These are phyloP conservation scores for Potentilla sterilis DNA, from an alignment of 306 rosid species.

Conservation along the genomic window DNA sequence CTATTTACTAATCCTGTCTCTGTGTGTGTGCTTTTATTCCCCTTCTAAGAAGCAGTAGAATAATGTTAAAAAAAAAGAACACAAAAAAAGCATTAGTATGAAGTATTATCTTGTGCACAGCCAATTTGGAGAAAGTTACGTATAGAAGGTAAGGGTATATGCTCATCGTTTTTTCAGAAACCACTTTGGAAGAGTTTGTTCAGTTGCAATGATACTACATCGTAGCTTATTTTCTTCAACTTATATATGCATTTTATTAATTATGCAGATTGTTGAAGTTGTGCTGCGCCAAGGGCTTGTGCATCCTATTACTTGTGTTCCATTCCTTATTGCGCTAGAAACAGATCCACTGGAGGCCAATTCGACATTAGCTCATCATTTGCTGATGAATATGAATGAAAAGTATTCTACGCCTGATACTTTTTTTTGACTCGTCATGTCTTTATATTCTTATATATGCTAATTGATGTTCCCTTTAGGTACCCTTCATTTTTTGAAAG, in stretches of 20 bases:
- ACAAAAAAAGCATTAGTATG: background rate
- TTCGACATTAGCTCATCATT: constrained; percentile 86
- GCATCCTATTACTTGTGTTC: constrained; percentile 99
- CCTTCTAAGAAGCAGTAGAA: background rate
- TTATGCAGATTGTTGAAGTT: constrained; percentile 86
- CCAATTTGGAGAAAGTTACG: background rate
- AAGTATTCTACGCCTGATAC: constrained; percentile 50
- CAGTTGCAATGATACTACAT: background rate
- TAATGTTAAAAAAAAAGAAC: background rate
- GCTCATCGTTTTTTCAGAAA: background rate
- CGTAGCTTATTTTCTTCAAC: background rate
- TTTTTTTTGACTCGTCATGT: constrained; percentile 17
- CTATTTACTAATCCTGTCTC: constrained; percentile 13
- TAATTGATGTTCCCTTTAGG: constrained; percentile 60
- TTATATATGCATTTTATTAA: background rate
- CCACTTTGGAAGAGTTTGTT: background rate
- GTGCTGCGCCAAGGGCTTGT: constrained; percentile 99
- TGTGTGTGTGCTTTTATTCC: background rate
- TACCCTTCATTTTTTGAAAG: constrained; percentile 97
- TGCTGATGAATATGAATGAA: constrained; percentile 94
- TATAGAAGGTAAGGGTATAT: background rate
- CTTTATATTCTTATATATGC: constrained; percentile 14
- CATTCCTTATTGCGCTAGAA: constrained; percentile 94
- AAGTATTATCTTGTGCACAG: constrained; percentile 5
- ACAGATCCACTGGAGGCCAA: constrained; percentile 86